Percentiles rank a stretch among this genome's conserved stretches.
Conservation (phyloP, 139 green algal species). For the Axilococcus clingmanii region DNA sequence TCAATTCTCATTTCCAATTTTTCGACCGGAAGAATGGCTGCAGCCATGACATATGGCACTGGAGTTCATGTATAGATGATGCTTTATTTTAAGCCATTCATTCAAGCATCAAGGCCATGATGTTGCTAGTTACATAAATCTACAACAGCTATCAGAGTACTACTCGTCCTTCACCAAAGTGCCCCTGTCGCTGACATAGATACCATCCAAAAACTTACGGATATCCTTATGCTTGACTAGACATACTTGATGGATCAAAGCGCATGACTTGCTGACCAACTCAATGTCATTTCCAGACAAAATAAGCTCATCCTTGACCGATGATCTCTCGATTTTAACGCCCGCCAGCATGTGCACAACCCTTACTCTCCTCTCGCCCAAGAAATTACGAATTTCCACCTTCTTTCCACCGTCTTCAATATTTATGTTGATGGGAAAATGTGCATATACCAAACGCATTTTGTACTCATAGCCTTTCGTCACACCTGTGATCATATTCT, state of each 20-base stretch:
- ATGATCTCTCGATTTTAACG: slow-evolving; percentile 66
- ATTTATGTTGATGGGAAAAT: slow-evolving; percentile 99
- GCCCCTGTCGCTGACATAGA: slow-evolving; percentile 89
- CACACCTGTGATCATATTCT: slow-evolving; percentile 62
- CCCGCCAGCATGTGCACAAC: slow-evolving; percentile 86
- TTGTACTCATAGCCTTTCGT: slow-evolving; percentile 95
- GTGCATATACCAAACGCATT: slow-evolving; percentile 98
- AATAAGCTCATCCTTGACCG: slow-evolving; percentile 96
- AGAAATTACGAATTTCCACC: slow-evolving; percentile 98
- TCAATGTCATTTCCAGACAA: slow-evolving; percentile 93
- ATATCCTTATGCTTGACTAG: slow-evolving; percentile 89
- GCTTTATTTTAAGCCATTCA: too few relatives aligned
- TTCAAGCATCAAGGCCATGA: too few relatives aligned
- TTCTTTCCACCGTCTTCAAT: slow-evolving; percentile 64
- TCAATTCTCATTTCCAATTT: too few relatives aligned
- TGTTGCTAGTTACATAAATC: too few relatives aligned
- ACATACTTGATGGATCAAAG: slow-evolving; percentile 82
- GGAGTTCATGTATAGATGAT: too few relatives aligned
- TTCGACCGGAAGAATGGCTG: too few relatives aligned
- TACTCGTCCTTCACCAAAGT: slow-evolving; percentile 43
- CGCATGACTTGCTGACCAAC: slow-evolving; percentile 74
- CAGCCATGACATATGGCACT: too few relatives aligned
- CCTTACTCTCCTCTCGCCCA: slow-evolving; percentile 97
- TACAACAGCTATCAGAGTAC: too few relatives aligned
- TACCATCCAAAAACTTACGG: slow-evolving; percentile 98